A percentile compares a stretch with the other conserved stretches of the same genome.
phyloP scores from a whole-genome alignment of 176 grass and related monocot species.

The Olyra latifolia region DNA sequence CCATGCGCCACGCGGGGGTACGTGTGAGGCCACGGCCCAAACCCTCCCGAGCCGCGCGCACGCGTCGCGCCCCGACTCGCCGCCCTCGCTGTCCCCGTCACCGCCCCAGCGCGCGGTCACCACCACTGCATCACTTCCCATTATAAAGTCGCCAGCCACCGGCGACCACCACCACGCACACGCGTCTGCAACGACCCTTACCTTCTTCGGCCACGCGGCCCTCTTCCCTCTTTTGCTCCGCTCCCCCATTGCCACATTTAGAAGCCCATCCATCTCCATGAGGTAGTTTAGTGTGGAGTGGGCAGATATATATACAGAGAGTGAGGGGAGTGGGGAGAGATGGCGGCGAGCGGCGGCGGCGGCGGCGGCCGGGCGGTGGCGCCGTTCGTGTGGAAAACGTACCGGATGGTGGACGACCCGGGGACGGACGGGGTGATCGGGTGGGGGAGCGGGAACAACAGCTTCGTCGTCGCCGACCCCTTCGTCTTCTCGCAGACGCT shows the following conservation, averaged over 20 bases:
- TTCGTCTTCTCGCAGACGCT: slow-evolving; percentile 77
- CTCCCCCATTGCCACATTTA: slow-evolving; percentile 9
- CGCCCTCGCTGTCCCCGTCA: not conserved
- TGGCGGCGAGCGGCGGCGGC: not conserved
- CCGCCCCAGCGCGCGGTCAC: not conserved
- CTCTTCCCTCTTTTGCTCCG: not conserved
- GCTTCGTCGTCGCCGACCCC: slow-evolving; percentile 70
- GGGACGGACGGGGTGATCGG: slow-evolving; percentile 62
- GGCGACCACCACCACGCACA: not conserved
- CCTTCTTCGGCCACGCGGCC: slow-evolving; percentile 16
- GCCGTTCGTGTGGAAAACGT: slow-evolving; percentile 85
- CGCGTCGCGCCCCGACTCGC: slow-evolving; percentile 22
- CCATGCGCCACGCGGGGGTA: not conserved
- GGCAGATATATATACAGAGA: not conserved
- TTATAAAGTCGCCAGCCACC: not conserved
- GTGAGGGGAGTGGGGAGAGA: too few relatives aligned
- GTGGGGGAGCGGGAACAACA: slow-evolving; percentile 66
- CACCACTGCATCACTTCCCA: not conserved
- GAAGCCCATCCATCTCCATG: not conserved
- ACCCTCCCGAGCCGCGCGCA: slow-evolving; percentile 22
- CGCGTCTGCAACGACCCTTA: not conserved
- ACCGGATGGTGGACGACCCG: slow-evolving; percentile 74
- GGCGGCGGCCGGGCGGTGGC: slow-evolving; percentile 28
- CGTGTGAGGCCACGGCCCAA: slow-evolving; percentile 27
- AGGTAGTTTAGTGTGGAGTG: not conserved